Percentiles rank a stretch among this genome's conserved stretches.
Conservation (phyloP, 768 basidiomycete species). For the Auricularia sp. region DNA sequence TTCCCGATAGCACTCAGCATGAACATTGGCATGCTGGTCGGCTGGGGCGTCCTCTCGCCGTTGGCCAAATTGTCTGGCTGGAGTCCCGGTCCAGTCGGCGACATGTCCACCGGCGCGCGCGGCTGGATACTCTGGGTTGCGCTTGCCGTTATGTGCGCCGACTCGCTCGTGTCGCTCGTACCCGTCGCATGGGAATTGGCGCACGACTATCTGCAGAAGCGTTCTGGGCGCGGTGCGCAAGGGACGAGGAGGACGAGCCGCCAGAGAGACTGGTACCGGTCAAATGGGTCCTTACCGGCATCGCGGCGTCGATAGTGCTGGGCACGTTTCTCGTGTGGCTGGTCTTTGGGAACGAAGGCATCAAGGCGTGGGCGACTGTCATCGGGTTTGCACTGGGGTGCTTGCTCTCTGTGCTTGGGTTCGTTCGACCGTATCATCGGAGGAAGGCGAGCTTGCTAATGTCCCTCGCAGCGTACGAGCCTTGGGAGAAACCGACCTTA, state of each 20-base stretch:
- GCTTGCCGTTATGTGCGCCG: conserved; percentile 91
- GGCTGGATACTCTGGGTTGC: conserved; percentile 97
- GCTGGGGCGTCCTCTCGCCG: conserved; percentile 92
- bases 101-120: conserved; percentile 80
- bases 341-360: conserved; percentile 85
- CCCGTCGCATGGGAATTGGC: conserved; percentile 58
- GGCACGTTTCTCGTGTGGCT: conserved; percentile 79
- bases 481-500: conserved; percentile 90
- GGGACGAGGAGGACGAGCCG: conserved; percentile 61
- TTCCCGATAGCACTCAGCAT: conserved; percentile 90
- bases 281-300: conserved; percentile 65
- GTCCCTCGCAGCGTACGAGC: conserved; percentile 63
- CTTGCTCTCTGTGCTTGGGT: conserved; percentile 83
- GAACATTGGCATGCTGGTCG: conserved; percentile 93
- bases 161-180: conserved; percentile 76
- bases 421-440: conserved; percentile 15
- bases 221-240: conserved; percentile 14
- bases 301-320: conserved; percentile 46
- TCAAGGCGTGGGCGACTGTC: conserved; percentile 90
- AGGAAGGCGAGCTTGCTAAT: neutral
- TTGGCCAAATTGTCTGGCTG: conserved; percentile 72
- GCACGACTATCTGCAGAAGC: conserved; percentile 9
- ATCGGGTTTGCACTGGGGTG: conserved; percentile 77
- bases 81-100: conserved; percentile 88
- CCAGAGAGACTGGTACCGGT: conserved; percentile 72